Base-by-base conservation (phyloP, 495 filamentous ascomycete species). In the Neurospora sp. region DNA sequence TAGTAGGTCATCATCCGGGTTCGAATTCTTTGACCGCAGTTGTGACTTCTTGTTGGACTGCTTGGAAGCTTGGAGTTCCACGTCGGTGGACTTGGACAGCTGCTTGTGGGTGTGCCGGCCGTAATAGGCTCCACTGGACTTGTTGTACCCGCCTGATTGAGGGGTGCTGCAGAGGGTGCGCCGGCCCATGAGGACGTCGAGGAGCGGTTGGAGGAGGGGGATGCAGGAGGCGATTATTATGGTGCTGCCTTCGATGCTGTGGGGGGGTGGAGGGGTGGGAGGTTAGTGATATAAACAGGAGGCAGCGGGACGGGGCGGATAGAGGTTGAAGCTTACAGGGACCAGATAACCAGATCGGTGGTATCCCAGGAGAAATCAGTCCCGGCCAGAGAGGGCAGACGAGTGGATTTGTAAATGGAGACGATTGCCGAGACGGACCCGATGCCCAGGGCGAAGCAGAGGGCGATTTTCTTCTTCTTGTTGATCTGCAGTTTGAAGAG, bases 201-300 rank as follows among this genome's bases (percentile, higher is more conserved):
- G 73, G 0, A 87, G 70, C 0, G 86, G 86, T 39, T 81, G 74
- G 3, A 87, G 78, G 61, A 85, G 79, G 8, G 85, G 85, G 69
- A 87, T 84, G 74, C 83, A 86, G 37, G 84, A 80, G 16, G 85
- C 85, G 40, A 86, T 82, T 72, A 85, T 84, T 72, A 86, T 78
- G 39, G 80, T 78, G 75, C 82, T 83, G 20, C 81, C 83, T 77
- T 87, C 85, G 77, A 85, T 77, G 39, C 83, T 85, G 68, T 74
- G 14, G 22, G 42, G 10, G 12, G 20, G 27, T 27, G 27, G 27
- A 27, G 39, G 27, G 71, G 22, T 53, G 73, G 8, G 12, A 3
- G 41, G 37, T 22, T 35, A 20, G 44, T 9, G n/a, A n/a, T n/a
- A n/a, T n/a, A n/a, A n/a, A n/a, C n/a, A n/a, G n/a, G n/a, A n/a